Conservation (phyloP, 495 filamentous ascomycete species). For the Penicillium angulare region DNA sequence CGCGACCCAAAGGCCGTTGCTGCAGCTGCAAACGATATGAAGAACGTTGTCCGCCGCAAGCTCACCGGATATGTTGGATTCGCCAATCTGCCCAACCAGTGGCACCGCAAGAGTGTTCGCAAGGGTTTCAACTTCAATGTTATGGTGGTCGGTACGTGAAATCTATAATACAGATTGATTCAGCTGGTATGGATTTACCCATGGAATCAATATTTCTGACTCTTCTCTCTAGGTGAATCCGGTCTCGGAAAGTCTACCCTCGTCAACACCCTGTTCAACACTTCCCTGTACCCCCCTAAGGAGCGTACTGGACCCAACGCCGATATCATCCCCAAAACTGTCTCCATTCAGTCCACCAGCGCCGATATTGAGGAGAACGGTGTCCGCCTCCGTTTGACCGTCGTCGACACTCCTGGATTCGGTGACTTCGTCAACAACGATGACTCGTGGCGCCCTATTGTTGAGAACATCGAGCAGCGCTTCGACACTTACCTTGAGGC, state of each 20-base stretch:
- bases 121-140: conserved; percentile 99
- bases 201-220: neutral
- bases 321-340: conserved; percentile 98
- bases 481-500: conserved; percentile 98
- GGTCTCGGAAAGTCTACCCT: conserved; percentile 98
- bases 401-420: conserved; percentile 97
- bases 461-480: conserved; percentile 98
- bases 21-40: conserved; percentile 78
- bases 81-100: conserved; percentile 98
- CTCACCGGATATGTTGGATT: conserved; percentile 98
- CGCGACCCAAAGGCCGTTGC: conserved; percentile 82
- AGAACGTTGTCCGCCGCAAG: conserved; percentile 98
- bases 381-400: conserved; percentile 92
- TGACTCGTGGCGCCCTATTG: conserved; percentile 97
- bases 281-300: conserved; percentile 96
- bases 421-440: conserved; percentile 99
- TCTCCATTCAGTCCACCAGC: conserved; percentile 97
- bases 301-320: conserved; percentile 95
- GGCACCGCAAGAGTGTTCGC: conserved; percentile 99
- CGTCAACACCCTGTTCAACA: conserved; percentile 99
- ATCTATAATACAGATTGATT: too few relatives aligned
- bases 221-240: conserved; percentile 81
- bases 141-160: conserved; percentile 91
- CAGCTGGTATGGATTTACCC: too few relatives aligned
- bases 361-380: conserved; percentile 99